Percentiles rank a stretch among this genome's conserved stretches.
Evolutionary conservation across 192 early-diverging fungal species (phyloP).

Genomic region (Jimgerdemannia lactiflua): DNA sequence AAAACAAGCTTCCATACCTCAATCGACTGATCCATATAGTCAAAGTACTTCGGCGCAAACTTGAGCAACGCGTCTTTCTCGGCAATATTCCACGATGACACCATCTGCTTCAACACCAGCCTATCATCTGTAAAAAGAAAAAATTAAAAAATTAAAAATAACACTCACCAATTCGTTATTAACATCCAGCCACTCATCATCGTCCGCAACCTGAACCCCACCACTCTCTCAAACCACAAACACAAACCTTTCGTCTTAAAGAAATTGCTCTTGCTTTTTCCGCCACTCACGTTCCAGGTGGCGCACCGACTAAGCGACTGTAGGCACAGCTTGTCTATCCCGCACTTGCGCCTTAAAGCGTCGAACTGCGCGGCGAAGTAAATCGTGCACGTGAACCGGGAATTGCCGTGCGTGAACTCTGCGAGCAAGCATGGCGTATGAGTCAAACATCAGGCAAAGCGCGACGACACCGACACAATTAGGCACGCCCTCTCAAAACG

Average conservation of each 20-base stretch:
- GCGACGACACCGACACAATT: too few relatives aligned
- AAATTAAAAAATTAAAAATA: background rate
- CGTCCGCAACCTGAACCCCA: background rate
- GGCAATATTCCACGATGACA: constrained; percentile 63
- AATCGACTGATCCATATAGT: constrained; percentile 67
- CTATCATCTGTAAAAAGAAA: constrained; percentile 67
- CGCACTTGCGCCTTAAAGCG: constrained; percentile 73
- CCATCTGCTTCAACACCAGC: constrained; percentile 85
- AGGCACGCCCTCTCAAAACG: too few relatives aligned
- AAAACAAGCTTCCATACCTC: constrained; percentile 14
- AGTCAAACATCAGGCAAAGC: background rate
- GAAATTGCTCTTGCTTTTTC: constrained; percentile 88
- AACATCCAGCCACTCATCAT: background rate
- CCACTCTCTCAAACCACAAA: background rate
- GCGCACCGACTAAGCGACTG: constrained; percentile 81
- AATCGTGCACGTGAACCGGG: constrained; percentile 76
- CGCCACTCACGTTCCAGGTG: constrained; percentile 75
- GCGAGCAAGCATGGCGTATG: background rate
- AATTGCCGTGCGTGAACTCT: constrained; percentile 69
- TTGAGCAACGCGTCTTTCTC: constrained; percentile 83
- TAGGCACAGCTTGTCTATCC: constrained; percentile 73
- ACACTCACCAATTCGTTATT: background rate
- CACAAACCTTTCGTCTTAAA: constrained; percentile 72
- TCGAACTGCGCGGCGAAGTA: constrained; percentile 91
- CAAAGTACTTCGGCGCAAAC: constrained; percentile 92